A percentile compares a stretch with the other conserved stretches of the same genome.
phyloP scores from a whole-genome alignment of 2,329 filamentous ascomycete species.

The Chaetomium strumarium region DNA sequence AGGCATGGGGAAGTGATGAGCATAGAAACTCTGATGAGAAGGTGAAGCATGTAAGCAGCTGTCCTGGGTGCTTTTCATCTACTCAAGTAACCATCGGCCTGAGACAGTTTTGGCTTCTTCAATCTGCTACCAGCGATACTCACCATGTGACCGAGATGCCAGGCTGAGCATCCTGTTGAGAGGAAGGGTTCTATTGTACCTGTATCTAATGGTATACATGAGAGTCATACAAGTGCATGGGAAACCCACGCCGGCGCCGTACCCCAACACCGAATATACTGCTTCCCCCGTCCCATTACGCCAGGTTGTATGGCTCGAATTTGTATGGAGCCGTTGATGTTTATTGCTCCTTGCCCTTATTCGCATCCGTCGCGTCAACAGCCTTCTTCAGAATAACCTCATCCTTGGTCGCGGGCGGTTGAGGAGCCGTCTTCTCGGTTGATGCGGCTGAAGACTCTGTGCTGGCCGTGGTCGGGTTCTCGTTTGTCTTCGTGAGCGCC shows the following conservation, averaged over 20 bases:
- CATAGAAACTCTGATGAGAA: too few relatives aligned
- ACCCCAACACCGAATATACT: slow-evolving; percentile 2
- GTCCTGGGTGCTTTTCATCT: too few relatives aligned
- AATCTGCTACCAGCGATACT: neutral
- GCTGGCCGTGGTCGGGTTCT: neutral
- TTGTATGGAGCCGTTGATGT: neutral
- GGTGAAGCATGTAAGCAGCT: neutral
- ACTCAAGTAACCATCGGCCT: too few relatives aligned
- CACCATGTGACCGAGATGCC: neutral
- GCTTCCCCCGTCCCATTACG: neutral
- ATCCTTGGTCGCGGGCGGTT: neutral
- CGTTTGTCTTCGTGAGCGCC: slow-evolving; percentile 13
- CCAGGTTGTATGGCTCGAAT: neutral
- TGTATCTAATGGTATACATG: slow-evolving; percentile 17
- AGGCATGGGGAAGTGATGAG: too few relatives aligned
- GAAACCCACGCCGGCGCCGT: neutral
- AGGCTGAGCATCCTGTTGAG: neutral
- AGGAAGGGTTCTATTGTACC: slow-evolving; percentile 13
- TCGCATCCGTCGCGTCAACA: slow-evolving; percentile 31
- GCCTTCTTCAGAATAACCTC: slow-evolving; percentile 24
- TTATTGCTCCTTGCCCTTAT: slow-evolving; percentile 25
- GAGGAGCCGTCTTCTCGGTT: neutral
- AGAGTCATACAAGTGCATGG: slow-evolving; percentile 7
- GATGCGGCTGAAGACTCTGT: neutral
- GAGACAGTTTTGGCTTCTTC: neutral